A percentile compares a stretch with the other conserved stretches of the same genome.
These are phyloP conservation scores for Podaxis mareebaensis DNA, from an alignment of 768 basidiomycete genomes.

Conservation along the genomic window DNA sequence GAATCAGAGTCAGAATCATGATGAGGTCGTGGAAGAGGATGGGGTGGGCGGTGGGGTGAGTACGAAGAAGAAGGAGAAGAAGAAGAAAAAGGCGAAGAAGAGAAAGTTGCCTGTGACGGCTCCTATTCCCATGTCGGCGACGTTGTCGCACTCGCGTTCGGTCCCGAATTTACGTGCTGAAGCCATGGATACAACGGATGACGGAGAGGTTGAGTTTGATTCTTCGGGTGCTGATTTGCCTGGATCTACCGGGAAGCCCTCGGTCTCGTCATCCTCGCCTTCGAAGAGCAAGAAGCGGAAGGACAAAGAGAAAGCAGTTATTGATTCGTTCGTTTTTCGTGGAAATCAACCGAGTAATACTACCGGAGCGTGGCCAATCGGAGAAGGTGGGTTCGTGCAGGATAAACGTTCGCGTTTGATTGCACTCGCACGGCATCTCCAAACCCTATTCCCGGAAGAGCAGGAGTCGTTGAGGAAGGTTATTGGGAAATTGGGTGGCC, in stretches of 20 bases:
- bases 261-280: neutral
- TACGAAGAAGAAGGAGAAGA: conserved; percentile 14
- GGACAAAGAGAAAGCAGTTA: neutral
- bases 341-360: conserved; percentile 7
- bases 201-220: neutral
- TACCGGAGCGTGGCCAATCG: conserved; percentile 7
- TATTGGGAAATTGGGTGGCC: conserved; percentile 24
- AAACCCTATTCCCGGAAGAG: conserved; percentile 58
- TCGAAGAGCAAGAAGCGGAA: neutral
- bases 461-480: conserved; percentile 27
- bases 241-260: neutral
- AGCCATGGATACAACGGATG: neutral
- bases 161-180: conserved; percentile 16
- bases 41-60: conserved; percentile 16
- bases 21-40: conserved; percentile 2
- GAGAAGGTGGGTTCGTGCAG: conserved; percentile 15
- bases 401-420: conserved; percentile 45
- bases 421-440: conserved; percentile 55
- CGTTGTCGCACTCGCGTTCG: conserved; percentile 19
- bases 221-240: neutral
- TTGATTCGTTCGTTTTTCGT: conserved; percentile 2
- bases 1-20: neutral
- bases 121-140: neutral
- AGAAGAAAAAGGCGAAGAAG: conserved; percentile 18
- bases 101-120: conserved; percentile 12